phyloP scores from a whole-genome alignment of 352 stramenopile genomes.

The Phytophthora pluvialis region DNA sequence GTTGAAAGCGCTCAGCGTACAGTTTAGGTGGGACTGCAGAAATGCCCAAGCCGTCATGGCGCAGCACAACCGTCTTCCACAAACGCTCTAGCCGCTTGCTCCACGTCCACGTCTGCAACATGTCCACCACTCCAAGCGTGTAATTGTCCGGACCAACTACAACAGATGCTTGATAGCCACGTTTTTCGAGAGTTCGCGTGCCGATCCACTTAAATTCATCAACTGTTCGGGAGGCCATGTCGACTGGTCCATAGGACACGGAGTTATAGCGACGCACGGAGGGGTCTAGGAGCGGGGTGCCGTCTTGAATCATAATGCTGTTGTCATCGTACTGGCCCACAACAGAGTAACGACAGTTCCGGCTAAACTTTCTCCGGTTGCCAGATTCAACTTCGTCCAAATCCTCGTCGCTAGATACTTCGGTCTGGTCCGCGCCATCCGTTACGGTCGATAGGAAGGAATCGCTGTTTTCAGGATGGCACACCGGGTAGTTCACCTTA shows the following conservation, averaged over 20 bases:
- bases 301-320: conserved; percentile 32
- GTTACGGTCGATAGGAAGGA: conserved; percentile 48
- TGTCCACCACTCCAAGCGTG: conserved; percentile 91
- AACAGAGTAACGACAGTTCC: conserved; percentile 79
- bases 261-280: conserved; percentile 54
- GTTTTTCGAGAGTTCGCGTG: conserved; percentile 62
- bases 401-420: conserved; percentile 58
- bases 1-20: conserved; percentile 84
- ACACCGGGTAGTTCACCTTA: conserved; percentile 76
- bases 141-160: conserved; percentile 89
- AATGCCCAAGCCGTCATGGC: conserved; percentile 74
- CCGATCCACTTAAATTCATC: conserved; percentile 65
- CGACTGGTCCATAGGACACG: conserved; percentile 41
- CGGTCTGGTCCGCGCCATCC: conserved; percentile 40
- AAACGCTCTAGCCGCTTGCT: conserved; percentile 81
- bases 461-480: conserved; percentile 60
- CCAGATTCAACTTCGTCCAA: conserved; percentile 61
- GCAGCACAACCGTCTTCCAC: conserved; percentile 85
- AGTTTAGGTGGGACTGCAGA: conserved; percentile 75
- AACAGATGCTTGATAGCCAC: conserved; percentile 70
- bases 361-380: conserved; percentile 61
- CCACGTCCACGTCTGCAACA: conserved; percentile 91
- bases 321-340: conserved; percentile 57
- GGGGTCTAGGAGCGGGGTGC: conserved; percentile 53
- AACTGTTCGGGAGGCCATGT: conserved; percentile 26